Percentiles rank a stretch among this genome's conserved stretches.
Evolutionary conservation across 1,139 yeast species (phyloP).

Genomic region (Trichomonascaceae sp.): DNA sequence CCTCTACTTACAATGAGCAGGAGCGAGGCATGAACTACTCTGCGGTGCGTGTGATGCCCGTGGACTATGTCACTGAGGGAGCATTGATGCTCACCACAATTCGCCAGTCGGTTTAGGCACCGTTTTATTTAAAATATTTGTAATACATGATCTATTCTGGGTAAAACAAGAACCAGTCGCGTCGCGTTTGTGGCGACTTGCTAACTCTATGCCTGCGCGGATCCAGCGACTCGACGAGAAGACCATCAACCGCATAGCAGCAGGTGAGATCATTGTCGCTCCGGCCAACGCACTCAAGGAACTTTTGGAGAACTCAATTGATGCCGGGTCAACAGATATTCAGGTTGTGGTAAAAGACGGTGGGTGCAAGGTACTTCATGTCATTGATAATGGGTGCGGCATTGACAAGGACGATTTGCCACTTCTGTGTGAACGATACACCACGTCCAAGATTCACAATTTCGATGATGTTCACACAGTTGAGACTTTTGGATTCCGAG

Average conservation of each 20-base stretch:
- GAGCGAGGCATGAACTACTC: slow-evolving; percentile 68
- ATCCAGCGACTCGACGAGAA: slow-evolving; percentile 38
- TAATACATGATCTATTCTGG: too few species aligned
- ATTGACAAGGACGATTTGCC: slow-evolving; percentile 43
- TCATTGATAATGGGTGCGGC: slow-evolving; percentile 72
- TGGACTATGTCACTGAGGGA: slow-evolving; percentile 52
- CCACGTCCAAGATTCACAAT: slow-evolving; percentile 53
- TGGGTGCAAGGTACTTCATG: slow-evolving; percentile 47
- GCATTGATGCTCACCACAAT: slow-evolving; percentile 34
- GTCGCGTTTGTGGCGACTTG: not conserved
- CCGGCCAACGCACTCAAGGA: slow-evolving; percentile 82
- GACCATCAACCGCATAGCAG: slow-evolving; percentile 87
- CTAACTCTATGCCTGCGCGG: slow-evolving; percentile 2
- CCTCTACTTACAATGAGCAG: slow-evolving; percentile 71
- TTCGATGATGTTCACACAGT: slow-evolving; percentile 40
- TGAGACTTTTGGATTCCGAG: slow-evolving; percentile 63
- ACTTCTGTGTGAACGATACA: slow-evolving; percentile 48
- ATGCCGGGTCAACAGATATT: slow-evolving; percentile 57
- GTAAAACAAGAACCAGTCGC: too few species aligned
- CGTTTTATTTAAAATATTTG: too few species aligned
- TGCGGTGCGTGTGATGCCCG: slow-evolving; percentile 38
- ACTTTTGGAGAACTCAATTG: slow-evolving; percentile 66
- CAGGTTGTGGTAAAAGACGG: slow-evolving; percentile 51
- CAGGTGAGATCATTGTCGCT: slow-evolving; percentile 90
- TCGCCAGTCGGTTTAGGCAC: not conserved